These are phyloP conservation scores for Pulveroboletus sp. DNA, from an alignment of 768 basidiomycete species.

Conservation along the genomic window DNA sequence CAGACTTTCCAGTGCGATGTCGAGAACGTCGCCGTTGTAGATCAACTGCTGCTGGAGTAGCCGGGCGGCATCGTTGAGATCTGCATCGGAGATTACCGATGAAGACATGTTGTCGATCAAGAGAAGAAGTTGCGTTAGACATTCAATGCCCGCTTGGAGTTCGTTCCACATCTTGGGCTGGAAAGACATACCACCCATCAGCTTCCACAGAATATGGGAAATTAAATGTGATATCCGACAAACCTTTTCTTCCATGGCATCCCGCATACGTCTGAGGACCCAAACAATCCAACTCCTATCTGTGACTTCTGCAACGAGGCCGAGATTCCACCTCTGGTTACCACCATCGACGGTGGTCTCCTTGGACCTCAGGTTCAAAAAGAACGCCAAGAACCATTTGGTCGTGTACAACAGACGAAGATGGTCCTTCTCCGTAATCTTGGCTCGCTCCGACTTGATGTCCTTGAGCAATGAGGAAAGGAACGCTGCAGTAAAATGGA, in stretches of 20 bases:
- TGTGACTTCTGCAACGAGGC: conserved; percentile 77
- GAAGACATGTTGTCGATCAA: conserved; percentile 83
- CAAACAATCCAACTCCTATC: conserved; percentile 87
- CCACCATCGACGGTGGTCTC: conserved; percentile 30
- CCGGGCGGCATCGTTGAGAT: conserved; percentile 70
- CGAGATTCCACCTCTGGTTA: conserved; percentile 54
- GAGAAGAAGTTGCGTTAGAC: conserved; percentile 86
- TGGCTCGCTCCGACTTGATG: conserved; percentile 86
- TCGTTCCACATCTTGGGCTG: conserved; percentile 95
- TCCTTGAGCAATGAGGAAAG: conserved; percentile 83
- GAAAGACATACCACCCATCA: conserved; percentile 10
- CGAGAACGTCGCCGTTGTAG: conserved; percentile 93
- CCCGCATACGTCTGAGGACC: conserved; percentile 85
- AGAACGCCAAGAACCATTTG: conserved; percentile 92
- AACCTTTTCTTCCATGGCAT: conserved; percentile 90
- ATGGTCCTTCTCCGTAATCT: conserved; percentile 94
- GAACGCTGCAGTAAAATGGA: conserved; percentile 57
- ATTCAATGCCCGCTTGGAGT: conserved; percentile 90
- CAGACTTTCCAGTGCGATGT: conserved; percentile 77
- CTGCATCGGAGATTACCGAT: conserved; percentile 35
- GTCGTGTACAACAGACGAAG: conserved; percentile 82
- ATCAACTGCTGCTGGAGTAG: conserved; percentile 86
- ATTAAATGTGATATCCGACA: conserved; percentile 14
- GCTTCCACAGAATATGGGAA: conserved; percentile 1
- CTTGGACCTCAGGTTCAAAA: conserved; percentile 49